phyloP scores from a whole-genome alignment of 305 asterid genomes.

The Fraxinus velutina region DNA sequence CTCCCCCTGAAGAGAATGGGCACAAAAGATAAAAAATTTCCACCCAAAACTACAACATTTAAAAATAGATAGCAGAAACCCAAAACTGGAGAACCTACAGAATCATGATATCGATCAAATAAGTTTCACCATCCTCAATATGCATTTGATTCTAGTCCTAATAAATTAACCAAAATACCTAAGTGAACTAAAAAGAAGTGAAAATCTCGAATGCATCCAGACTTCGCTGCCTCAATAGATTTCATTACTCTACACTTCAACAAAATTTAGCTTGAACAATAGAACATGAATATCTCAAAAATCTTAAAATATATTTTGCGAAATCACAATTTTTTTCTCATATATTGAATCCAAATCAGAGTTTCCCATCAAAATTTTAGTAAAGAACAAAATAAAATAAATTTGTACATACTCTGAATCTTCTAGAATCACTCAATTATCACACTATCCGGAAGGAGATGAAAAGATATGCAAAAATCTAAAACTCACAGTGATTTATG shows the following conservation, averaged over 20 bases:
- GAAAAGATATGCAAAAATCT: neutral
- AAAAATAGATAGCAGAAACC: conserved; percentile 5
- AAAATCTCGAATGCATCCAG: neutral
- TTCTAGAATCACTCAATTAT: conserved; percentile 15
- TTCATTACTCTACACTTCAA: neutral
- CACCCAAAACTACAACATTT: neutral
- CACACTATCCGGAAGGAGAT: neutral
- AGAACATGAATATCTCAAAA: neutral
- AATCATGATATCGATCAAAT: neutral
- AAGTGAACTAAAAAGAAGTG: neutral
- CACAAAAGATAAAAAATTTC: conserved; percentile 19
- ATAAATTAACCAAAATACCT: neutral
- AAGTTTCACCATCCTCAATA: conserved; percentile 6
- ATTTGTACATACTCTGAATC: conserved; percentile 18
- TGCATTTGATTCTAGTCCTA: neutral
- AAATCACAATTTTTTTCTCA: neutral
- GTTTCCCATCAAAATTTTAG: neutral
- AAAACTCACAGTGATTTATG: neutral
- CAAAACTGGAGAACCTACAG: conserved; percentile 7
- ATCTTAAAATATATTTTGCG: conserved; percentile 2
- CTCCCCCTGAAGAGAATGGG: conserved; percentile 48
- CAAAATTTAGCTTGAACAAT: neutral
- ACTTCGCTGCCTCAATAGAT: neutral
- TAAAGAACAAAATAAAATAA: conserved; percentile 1
- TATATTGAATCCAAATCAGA: neutral